Conservation (phyloP, 73 alveolate species). For the Durusdinium trenchii region DNA sequence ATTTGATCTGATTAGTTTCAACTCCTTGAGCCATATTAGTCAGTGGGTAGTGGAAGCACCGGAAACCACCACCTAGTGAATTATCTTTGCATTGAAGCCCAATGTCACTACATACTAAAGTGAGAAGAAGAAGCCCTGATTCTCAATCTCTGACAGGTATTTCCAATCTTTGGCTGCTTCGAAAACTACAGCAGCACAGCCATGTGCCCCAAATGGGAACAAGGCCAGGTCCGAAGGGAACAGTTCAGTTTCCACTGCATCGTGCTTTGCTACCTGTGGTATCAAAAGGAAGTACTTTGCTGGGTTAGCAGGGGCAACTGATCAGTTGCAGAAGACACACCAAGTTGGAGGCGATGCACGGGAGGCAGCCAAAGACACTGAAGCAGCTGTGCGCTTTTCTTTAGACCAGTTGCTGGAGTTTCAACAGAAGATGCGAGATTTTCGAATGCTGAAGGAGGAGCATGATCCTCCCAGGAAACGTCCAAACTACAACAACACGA, state of each 20-base stretch:
- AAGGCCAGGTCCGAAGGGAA: too few relatives aligned
- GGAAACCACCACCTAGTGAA: neutral
- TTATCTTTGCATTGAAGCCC: neutral
- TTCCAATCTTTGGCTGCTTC: neutral
- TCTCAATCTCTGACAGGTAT: neutral
- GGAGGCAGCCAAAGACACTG: neutral
- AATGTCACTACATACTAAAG: neutral
- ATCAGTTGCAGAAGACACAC: neutral
- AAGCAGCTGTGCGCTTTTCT: neutral
- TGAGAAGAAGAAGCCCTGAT: neutral
- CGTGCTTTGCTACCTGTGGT: neutral
- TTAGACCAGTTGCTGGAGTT: neutral
- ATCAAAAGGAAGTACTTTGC: neutral
- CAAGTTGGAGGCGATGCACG: slow-evolving; percentile 41
- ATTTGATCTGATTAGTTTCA: too few relatives aligned
- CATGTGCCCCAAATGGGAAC: too few relatives aligned
- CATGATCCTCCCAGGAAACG: neutral
- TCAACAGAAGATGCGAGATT: neutral
- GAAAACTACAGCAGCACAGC: neutral
- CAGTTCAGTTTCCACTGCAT: neutral
- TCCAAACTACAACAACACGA: slow-evolving; percentile 6
- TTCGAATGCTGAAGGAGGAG: neutral
- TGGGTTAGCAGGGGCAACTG: neutral
- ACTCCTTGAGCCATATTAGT: too few relatives aligned
- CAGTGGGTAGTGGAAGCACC: too few relatives aligned